phyloP scores from a whole-genome alignment of 1,284 basidiomycete species.

The Trichosporon asahii region DNA sequence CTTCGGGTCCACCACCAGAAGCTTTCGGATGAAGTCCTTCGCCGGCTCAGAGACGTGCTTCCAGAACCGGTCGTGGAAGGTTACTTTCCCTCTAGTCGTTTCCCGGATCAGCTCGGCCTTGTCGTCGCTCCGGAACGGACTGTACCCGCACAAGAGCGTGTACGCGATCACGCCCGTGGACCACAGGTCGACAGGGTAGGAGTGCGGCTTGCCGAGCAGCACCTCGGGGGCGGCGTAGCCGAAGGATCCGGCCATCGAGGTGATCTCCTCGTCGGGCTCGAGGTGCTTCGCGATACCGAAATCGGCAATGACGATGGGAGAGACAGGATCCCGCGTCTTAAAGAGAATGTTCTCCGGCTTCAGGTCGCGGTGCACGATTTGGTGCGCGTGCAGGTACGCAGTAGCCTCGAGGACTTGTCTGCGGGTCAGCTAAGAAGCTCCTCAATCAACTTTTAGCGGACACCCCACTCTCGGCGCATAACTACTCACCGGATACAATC shows the following conservation, averaged over 20 bases:
- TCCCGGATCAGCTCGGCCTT: constrained; percentile 71
- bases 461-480: not conserved
- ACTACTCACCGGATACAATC: constrained; percentile 62
- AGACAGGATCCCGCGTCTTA: constrained; percentile 66
- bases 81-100: constrained; percentile 74
- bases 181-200: constrained; percentile 92
- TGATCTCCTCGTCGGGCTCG: constrained; percentile 72
- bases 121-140: constrained; percentile 85
- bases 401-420: constrained; percentile 69
- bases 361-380: constrained; percentile 88
- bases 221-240: constrained; percentile 96
- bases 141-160: constrained; percentile 85
- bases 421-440: constrained; percentile 1
- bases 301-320: constrained; percentile 86
- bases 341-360: constrained; percentile 97
- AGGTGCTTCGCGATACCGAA: constrained; percentile 95
- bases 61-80: constrained; percentile 94
- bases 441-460: no score
- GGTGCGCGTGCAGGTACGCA: constrained; percentile 75
- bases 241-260: constrained; percentile 79
- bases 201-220: constrained; percentile 74
- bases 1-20: constrained; percentile 71
- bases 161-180: constrained; percentile 91
- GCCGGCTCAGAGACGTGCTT: constrained; percentile 61
- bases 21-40: constrained; percentile 66